phyloP scores from a whole-genome alignment of 495 filamentous ascomycete species.

The Astrothelium subdiscretum region DNA sequence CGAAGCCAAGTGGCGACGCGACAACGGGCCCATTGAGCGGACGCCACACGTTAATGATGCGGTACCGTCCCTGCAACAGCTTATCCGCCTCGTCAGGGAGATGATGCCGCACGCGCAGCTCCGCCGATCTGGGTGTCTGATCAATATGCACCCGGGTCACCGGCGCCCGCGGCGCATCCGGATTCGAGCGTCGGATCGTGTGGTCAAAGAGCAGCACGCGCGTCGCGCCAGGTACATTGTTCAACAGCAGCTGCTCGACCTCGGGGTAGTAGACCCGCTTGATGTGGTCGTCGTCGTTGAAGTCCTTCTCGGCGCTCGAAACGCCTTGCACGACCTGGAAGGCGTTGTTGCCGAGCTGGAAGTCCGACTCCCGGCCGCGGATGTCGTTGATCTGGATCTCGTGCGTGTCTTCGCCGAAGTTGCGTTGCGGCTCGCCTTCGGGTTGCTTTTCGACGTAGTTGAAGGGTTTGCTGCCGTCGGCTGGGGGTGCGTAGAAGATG shows the following conservation, averaged over 20 bases:
- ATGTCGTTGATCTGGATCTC: constrained; percentile 52
- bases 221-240: constrained; percentile 47
- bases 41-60: constrained; percentile 84
- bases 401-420: constrained; percentile 39
- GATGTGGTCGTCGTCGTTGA: constrained; percentile 53
- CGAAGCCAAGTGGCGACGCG: constrained; percentile 58
- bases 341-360: constrained; percentile 60
- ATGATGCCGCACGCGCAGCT: constrained; percentile 54
- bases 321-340: constrained; percentile 48
- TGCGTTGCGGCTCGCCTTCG: constrained; percentile 46
- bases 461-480: constrained; percentile 52
- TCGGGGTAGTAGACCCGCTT: constrained; percentile 70
- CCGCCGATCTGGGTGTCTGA: constrained; percentile 56
- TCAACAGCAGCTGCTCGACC: constrained; percentile 52
- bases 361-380: constrained; percentile 49
- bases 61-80: constrained; percentile 51
- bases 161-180: constrained; percentile 44
- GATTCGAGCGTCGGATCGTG: constrained; percentile 58
- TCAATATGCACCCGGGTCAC: constrained; percentile 73
- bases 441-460: constrained; percentile 60
- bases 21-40: constrained; percentile 65
- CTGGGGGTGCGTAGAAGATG: constrained; percentile 56
- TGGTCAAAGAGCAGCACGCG: constrained; percentile 77
- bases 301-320: constrained; percentile 45
- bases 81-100: constrained; percentile 44